Percentiles rank a stretch among this genome's conserved stretches.
These are phyloP conservation scores for Jacaranda copaia DNA, from an alignment of 257 asterid species.

Conservation along the genomic window DNA sequence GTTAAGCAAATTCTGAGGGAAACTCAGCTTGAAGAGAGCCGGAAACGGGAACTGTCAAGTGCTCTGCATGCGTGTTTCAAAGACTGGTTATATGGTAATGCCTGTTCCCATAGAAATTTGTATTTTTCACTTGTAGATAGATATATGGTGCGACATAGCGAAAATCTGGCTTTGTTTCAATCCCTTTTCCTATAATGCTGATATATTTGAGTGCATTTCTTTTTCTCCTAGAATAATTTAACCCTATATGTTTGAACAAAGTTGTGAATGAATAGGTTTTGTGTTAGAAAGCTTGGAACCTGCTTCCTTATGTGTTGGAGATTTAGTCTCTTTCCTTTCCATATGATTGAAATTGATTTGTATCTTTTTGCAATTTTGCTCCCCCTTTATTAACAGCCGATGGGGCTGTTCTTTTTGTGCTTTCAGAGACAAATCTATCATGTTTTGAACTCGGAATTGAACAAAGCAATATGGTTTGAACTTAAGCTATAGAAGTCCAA, in stretches of 20 bases:
- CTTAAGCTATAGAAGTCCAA: too few relatives aligned
- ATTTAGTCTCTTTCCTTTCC: not conserved
- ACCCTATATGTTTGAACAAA: too few relatives aligned
- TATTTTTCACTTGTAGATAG: conserved; percentile 1
- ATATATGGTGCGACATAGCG: not conserved
- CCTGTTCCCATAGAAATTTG: not conserved
- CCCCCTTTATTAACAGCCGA: not conserved
- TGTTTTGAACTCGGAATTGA: not conserved
- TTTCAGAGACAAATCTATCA: too few relatives aligned
- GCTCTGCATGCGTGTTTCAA: conserved; percentile 88
- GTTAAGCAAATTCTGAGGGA: conserved; percentile 79
- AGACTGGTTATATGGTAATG: conserved; percentile 95
- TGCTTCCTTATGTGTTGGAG: too few relatives aligned
- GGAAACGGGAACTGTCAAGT: conserved; percentile 83
- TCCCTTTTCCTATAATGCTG: not conserved
- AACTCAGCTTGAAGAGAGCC: conserved; percentile 82
- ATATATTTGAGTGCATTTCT: not conserved
- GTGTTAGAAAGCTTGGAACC: too few relatives aligned
- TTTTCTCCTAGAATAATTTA: not conserved
- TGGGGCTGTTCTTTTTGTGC: not conserved
- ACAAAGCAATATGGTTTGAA: not conserved
- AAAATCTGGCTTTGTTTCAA: not conserved
- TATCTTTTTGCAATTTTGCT: not conserved
- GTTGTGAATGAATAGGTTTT: too few relatives aligned
- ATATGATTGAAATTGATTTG: not conserved